Conservation (phyloP, 352 stramenopile genomes). For the Globisporangium splendens region DNA sequence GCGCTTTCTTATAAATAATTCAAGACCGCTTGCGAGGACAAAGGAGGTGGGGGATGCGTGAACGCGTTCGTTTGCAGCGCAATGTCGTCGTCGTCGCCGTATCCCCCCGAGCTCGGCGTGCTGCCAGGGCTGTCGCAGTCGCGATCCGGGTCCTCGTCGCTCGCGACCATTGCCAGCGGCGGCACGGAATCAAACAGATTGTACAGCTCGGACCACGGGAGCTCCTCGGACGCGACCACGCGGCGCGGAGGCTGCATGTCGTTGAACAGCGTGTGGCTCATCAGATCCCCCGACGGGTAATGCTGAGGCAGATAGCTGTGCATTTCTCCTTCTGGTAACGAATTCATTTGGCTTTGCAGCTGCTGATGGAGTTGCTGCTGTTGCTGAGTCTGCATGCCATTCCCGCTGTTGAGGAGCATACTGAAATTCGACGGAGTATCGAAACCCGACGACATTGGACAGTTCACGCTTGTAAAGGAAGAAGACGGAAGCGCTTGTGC, state of each 20-base stretch:
- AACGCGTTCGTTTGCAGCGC: conserved; percentile 15
- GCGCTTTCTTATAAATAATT: conserved; percentile 57
- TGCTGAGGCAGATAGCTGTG: conserved; percentile 18
- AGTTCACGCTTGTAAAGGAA: not conserved
- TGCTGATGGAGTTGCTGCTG: conserved; percentile 30
- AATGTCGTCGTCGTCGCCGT: conserved; percentile 9
- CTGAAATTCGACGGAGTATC: conserved; percentile 30
- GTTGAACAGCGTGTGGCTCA: conserved; percentile 65
- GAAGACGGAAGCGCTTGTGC: not conserved
- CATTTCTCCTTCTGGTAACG: conserved; percentile 7
- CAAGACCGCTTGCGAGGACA: conserved; percentile 35
- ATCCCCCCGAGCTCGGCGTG: conserved; percentile 19
- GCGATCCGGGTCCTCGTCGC: conserved; percentile 52
- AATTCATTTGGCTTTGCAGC: conserved; percentile 10
- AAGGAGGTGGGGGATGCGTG: conserved; percentile 9
- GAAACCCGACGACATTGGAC: conserved; percentile 25
- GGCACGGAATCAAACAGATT: conserved; percentile 66
- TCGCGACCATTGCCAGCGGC: conserved; percentile 30
- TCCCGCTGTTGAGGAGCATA: conserved; percentile 25
- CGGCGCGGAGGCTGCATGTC: conserved; percentile 50
- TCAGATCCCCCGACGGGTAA: conserved; percentile 34
- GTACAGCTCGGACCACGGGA: conserved; percentile 82
- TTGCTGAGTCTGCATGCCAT: conserved; percentile 5
- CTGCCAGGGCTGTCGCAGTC: conserved; percentile 44
- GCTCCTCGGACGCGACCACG: conserved; percentile 66